Evolutionary conservation across 1,284 basidiomycete genomes (phyloP).

Genomic region (Pseudozyma hubeiensis): DNA sequence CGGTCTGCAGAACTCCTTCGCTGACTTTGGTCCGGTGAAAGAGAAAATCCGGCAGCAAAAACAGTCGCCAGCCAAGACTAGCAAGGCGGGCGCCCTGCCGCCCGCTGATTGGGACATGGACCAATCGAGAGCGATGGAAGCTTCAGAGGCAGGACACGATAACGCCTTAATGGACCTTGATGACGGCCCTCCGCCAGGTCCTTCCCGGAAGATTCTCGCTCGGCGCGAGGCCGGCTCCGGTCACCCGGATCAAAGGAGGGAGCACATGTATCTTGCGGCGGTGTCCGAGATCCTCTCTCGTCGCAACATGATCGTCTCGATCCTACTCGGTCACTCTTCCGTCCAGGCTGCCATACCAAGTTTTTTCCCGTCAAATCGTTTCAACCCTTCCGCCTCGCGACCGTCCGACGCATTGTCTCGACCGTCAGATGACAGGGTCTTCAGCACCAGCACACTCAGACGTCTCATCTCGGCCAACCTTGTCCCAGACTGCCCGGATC

Average conservation of each 20-base stretch:
- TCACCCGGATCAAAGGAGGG: slow-evolving; percentile 4
- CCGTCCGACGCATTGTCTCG: slow-evolving; percentile 3
- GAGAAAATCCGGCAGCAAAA: slow-evolving; percentile 34
- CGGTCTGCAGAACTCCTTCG: slow-evolving; percentile 45
- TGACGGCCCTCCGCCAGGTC: slow-evolving; percentile 2
- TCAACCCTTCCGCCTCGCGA: slow-evolving; percentile 34
- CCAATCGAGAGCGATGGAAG: background rate
- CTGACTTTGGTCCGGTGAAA: slow-evolving; percentile 43
- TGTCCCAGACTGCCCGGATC: slow-evolving; percentile 19
- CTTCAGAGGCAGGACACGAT: slow-evolving; percentile 5
- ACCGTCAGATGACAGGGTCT: background rate
- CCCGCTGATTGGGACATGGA: slow-evolving; percentile 38
- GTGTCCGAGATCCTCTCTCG: slow-evolving; percentile 38
- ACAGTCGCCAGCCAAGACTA: slow-evolving; percentile 19
- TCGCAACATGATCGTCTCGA: slow-evolving; percentile 36
- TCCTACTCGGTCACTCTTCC: slow-evolving; percentile 37
- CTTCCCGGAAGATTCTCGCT: background rate
- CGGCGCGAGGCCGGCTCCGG: background rate
- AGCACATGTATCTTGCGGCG: slow-evolving; percentile 33
- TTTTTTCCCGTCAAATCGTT: slow-evolving; percentile 26
- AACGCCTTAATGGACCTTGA: slow-evolving; percentile 17
- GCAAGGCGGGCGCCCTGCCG: slow-evolving; percentile 3
- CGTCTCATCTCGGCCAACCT: slow-evolving; percentile 43
- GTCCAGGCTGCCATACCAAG: slow-evolving; percentile 12
- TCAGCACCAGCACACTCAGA: slow-evolving; percentile 27